Evolutionary conservation across 176 grass and related monocot genomes (phyloP).

Genomic region (Oryza nivara): DNA sequence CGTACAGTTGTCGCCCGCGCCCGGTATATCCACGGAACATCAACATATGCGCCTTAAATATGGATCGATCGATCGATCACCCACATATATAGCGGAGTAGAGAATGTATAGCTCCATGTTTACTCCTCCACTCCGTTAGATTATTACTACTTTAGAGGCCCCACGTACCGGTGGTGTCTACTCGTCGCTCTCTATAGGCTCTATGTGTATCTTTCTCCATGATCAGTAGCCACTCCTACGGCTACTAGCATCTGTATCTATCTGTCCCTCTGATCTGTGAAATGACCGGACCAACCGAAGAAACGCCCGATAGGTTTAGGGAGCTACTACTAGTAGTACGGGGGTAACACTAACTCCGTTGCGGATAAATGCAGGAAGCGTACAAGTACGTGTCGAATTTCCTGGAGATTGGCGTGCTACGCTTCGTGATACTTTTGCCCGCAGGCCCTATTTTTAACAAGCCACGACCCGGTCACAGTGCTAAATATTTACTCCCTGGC

Average conservation of each 20-base stretch:
- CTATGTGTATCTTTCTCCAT: background rate
- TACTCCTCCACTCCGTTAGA: background rate
- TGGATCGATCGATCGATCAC: background rate
- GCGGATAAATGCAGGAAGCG: constrained; percentile 16
- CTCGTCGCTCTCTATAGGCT: background rate
- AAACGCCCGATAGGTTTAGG: constrained; percentile 16
- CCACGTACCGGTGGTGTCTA: background rate
- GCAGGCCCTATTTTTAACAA: constrained; percentile 33
- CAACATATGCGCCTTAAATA: constrained; percentile 26
- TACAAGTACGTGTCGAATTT: constrained; percentile 30
- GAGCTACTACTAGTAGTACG: background rate
- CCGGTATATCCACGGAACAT: background rate
- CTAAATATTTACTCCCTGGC: too few species aligned
- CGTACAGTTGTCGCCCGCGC: constrained; percentile 29
- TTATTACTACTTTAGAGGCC: background rate
- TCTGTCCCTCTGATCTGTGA: background rate
- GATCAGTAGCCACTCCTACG: background rate
- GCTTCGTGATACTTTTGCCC: too few species aligned
- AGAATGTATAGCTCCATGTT: background rate
- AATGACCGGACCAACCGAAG: constrained; percentile 29
- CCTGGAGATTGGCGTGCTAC: constrained; percentile 3
- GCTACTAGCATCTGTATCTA: background rate
- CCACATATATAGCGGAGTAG: background rate
- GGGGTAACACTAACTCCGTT: background rate
- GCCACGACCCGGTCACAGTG: background rate